Base-by-base conservation (phyloP, 495 filamentous ascomycete species). In the Hypoxylon fuscum region DNA sequence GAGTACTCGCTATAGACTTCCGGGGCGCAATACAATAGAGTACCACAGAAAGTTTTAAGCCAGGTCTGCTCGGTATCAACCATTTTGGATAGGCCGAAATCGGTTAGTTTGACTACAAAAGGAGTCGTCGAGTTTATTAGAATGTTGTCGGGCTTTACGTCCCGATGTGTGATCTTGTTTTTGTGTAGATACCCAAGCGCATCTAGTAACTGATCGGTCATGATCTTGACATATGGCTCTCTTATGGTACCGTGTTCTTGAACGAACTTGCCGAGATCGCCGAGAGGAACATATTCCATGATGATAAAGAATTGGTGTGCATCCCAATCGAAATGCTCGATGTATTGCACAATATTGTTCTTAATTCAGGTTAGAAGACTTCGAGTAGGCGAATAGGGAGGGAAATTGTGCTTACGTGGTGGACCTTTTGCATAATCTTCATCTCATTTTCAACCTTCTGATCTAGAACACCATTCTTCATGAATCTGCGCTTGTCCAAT, bases 121-220 rank as follows among this genome's bases (percentile, higher is more conserved):
- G 94, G 94, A 12, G 90, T 81, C 1, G 83, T 66, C 1, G 83
- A 88, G 6, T 83, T 76, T 59, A 98, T 89, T 21, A 98, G 79
- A 56, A 98, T 97, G 68, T 98, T 98, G 75, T 98, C 96, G 0
- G 95, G 95, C 72, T 98, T 98, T 67, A 98, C 91, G 74, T 98
- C 95, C 3, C 95, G 89, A 76, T 98, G 95, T 0, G 94, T 97
- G 63, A 98, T 97, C 44, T 86, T 89, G 64, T 86, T 87, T 29
- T 82, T 75, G 68, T 98, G 95, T 9, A 98, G 79, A 71, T 98
- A 96, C n/a, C 85, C 85, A 11, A 98, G 78, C 6, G 92, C 93
- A 46, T 86, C 81, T 8, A 97, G 73, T 14, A 98, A 80, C 71
- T 98, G 95, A 1, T 76, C 75, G 4, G 92, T 82, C 65, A 97